Evolutionary conservation across 2,329 filamentous ascomycete species (phyloP).

Genomic region (Xylaria sp.): DNA sequence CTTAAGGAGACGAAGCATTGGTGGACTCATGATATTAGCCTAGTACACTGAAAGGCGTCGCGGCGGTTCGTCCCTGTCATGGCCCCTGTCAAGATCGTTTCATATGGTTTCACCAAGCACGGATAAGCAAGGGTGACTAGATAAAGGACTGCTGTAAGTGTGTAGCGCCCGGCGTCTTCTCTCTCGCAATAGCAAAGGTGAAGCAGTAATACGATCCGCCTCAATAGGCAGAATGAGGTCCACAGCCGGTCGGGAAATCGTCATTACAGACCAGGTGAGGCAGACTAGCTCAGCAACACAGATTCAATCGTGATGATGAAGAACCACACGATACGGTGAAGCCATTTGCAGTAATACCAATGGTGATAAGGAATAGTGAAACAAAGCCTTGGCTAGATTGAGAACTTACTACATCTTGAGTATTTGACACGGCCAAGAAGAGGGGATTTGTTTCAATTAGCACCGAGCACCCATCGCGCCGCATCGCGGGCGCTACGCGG

Average conservation of each 20-base stretch:
- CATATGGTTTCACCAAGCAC: conserved; percentile 26
- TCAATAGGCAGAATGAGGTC: conserved; percentile 4
- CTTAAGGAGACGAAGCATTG: conserved; percentile 14
- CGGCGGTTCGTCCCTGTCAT: conserved; percentile 10
- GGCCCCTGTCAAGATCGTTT: conserved; percentile 25
- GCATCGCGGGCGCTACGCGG: neutral
- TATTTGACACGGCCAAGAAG: conserved; percentile 14
- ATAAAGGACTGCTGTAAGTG: conserved; percentile 11
- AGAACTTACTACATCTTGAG: neutral
- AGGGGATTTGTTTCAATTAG: conserved; percentile 15
- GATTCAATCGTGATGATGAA: neutral
- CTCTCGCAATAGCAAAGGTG: neutral
- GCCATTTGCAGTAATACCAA: neutral
- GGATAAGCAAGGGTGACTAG: conserved; percentile 10
- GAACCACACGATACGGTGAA: neutral
- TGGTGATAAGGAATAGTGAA: neutral
- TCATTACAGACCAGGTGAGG: conserved; percentile 1
- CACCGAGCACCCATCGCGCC: neutral
- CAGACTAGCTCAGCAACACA: neutral
- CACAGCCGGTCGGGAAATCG: neutral
- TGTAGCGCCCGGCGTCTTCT: too few relatives aligned
- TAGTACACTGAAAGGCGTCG: conserved; percentile 11
- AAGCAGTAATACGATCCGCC: neutral
- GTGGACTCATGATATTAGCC: conserved; percentile 3
- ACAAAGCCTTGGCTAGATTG: neutral